These are phyloP conservation scores for Chaetomium tenue DNA, from an alignment of 495 filamentous ascomycete species.

Conservation along the genomic window DNA sequence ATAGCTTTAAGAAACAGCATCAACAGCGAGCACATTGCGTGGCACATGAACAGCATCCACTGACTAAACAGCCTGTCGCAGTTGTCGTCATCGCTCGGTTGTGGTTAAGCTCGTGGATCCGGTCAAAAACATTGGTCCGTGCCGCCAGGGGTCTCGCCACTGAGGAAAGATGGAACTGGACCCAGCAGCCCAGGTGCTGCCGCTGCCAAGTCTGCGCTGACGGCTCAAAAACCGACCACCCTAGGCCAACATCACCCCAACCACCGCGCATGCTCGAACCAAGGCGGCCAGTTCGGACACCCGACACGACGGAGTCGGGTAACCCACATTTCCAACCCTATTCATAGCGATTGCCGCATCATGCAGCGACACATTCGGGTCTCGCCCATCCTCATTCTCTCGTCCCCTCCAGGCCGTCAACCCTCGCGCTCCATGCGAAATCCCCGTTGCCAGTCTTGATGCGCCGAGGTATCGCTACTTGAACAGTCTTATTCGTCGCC, in stretches of 20 bases:
- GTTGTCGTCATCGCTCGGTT: slow-evolving; percentile 6
- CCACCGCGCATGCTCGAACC: neutral
- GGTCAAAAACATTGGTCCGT: neutral
- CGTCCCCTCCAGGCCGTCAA: neutral
- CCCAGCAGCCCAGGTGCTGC: neutral
- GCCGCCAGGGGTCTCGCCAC: neutral
- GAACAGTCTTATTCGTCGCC: neutral
- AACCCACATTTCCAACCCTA: neutral
- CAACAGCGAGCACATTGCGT: neutral
- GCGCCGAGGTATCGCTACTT: slow-evolving; percentile 7
- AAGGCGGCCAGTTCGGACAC: slow-evolving; percentile 5
- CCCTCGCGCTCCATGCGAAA: slow-evolving; percentile 1
- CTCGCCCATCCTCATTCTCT: neutral
- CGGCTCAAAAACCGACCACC: slow-evolving; percentile 12
- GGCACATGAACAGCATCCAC: neutral
- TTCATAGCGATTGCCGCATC: neutral
- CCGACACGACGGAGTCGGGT: slow-evolving; percentile 1
- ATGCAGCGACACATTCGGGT: slow-evolving; percentile 18
- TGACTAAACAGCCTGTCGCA: neutral
- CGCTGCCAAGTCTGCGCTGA: slow-evolving; percentile 4
- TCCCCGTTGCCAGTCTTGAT: slow-evolving; percentile 12
- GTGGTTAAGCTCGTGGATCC: neutral
- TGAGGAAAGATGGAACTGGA: neutral
- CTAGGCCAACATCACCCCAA: slow-evolving; percentile 5
- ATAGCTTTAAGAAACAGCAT: too few species aligned